A percentile compares a stretch with the other conserved stretches of the same genome.
Conservation (phyloP, 2,329 filamentous ascomycete species). For the Claviceps sp. region DNA sequence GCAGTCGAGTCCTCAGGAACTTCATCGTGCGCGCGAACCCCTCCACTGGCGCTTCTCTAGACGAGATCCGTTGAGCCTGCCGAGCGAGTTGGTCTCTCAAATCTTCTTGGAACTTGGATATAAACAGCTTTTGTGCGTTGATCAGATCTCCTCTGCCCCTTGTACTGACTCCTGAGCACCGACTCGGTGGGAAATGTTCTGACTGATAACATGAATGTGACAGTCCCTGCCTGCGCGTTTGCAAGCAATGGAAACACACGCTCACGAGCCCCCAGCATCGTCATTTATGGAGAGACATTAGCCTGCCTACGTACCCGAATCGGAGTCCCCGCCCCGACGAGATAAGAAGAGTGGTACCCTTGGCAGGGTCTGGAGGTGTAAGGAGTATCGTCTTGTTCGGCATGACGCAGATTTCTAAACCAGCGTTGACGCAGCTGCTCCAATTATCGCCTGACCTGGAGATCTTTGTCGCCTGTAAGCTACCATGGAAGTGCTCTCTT, state of each 20-base stretch:
- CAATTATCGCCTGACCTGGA: conserved; percentile 10
- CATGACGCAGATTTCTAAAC: no score
- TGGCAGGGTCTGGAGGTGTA: no score
- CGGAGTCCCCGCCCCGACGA: no score
- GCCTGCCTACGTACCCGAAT: no score
- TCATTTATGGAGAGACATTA: no score
- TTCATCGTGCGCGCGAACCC: conserved; percentile 20
- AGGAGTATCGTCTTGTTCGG: no score
- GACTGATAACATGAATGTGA: not conserved
- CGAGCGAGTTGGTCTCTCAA: conserved; percentile 22
- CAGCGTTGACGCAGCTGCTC: no score
- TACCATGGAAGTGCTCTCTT: not conserved
- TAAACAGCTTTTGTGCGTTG: conserved; percentile 16
- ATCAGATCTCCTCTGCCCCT: not conserved
- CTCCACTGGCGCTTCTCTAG: conserved; percentile 15
- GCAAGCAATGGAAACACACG: conserved; percentile 17
- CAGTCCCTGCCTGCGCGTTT: conserved; percentile 13
- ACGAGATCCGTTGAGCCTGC: conserved; percentile 15
- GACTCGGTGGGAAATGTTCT: not conserved
- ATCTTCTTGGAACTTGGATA: conserved; percentile 14
- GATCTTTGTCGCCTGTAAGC: conserved; percentile 12
- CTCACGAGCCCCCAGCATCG: conserved; percentile 8
- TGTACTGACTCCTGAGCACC: not conserved
- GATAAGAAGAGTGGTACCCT: no score
- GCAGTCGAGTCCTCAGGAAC: conserved; percentile 8